Base-by-base conservation (phyloP, 108 stramenopile genomes). In the Cyclostephanos invisitatus region DNA sequence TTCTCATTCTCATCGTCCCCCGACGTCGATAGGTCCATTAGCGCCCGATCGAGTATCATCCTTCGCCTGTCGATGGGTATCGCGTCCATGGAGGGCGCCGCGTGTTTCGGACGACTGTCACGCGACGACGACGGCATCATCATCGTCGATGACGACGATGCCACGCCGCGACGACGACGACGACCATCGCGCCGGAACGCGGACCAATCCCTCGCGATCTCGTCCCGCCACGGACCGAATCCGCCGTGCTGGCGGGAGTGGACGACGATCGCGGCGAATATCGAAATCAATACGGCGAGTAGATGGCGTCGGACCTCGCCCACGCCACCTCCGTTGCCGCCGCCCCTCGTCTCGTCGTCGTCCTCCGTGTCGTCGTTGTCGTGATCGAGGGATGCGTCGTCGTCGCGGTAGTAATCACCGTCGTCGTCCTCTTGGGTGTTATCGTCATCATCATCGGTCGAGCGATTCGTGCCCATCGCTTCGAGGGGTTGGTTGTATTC, bases 241-340 rank as follows among this genome's bases (percentile, higher is more conserved):
- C 79, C 69, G 24, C 69, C 74, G 42, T 75, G 51, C 21, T 77
- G 61, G 68, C 80, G 69, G 1, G 59, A 64, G 67, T 87, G 86
- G 17, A 60, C 64, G 5, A 58, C 54, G 24, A 84, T 28, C 6
- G 85, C 74, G 0, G 88, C 87, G 14, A 85, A 5, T 21, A 92
- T 56, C 53, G 91, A 87, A n/a, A 92, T 55, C 2, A 87, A 7
- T 54, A 88, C 61, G 10, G 91, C 91, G 15, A 84, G 18, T 11
- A 73, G 38, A 64, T 92, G 91, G 67, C 90, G 86, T 48, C 70
- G 80, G 75, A 86, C 74, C 42, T 83, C 75, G 15, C 71, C 57
- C 1, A 32, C 59, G 27, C 29, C 37, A 10, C 36, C 9, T 7
- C 32, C 40, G 5, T 46, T 44, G 27, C 47, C 54, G 6, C 76